Conservation (phyloP, 352 stramenopile species). For the Phytophthora quininea region DNA sequence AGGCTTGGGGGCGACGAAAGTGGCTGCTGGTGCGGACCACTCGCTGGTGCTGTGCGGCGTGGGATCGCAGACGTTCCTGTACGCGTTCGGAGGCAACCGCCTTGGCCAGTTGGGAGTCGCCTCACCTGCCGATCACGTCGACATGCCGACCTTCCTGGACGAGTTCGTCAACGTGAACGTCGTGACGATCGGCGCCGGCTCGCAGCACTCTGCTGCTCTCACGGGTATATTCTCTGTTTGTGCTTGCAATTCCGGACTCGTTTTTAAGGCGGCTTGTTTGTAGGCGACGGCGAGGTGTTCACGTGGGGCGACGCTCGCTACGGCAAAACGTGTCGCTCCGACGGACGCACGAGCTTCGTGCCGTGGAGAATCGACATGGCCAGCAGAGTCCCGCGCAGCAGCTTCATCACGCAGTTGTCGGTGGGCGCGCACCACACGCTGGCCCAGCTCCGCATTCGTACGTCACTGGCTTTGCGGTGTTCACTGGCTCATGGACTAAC, state of each 20-base stretch:
- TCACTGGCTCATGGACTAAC: neutral
- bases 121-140: slow-evolving; percentile 31
- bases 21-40: slow-evolving; percentile 64
- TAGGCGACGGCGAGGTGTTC: slow-evolving; percentile 65
- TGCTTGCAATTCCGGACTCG: neutral
- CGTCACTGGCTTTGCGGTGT: slow-evolving; percentile 6
- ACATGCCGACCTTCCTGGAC: slow-evolving; percentile 67
- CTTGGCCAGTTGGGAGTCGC: slow-evolving; percentile 72
- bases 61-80: slow-evolving; percentile 52
- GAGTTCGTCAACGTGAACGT: slow-evolving; percentile 52
- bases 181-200: slow-evolving; percentile 55
- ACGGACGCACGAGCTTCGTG: slow-evolving; percentile 58
- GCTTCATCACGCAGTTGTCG: slow-evolving; percentile 63
- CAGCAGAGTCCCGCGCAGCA: slow-evolving; percentile 16
- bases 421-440: slow-evolving; percentile 62
- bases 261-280: neutral
- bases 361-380: slow-evolving; percentile 59
- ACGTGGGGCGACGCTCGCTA: slow-evolving; percentile 70
- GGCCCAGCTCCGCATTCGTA: slow-evolving; percentile 58
- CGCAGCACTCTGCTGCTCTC: slow-evolving; percentile 59
- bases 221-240: slow-evolving; percentile 27
- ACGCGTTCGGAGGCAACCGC: slow-evolving; percentile 73
- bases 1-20: slow-evolving; percentile 45
- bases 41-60: slow-evolving; percentile 64
- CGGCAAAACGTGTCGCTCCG: slow-evolving; percentile 48